A percentile compares a stretch with the other conserved stretches of the same genome.
phyloP scores from a whole-genome alignment of 805 yeast genomes.

The Dipodascopsis uninucleata region DNA sequence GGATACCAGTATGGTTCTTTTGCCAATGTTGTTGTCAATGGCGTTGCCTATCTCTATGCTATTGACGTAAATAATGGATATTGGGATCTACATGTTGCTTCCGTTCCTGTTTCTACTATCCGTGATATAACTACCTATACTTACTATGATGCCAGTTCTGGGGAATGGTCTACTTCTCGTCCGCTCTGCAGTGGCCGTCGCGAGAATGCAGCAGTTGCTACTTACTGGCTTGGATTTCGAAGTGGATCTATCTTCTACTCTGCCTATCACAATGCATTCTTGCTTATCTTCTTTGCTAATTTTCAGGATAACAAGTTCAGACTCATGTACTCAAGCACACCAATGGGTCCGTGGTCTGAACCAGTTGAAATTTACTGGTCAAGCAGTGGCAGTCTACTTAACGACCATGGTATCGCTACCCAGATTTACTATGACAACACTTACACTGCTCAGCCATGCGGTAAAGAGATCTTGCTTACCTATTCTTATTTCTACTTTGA shows the following conservation, averaged over 20 bases:
- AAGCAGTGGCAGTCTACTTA: too few relatives aligned
- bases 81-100: conserved; percentile 14
- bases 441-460: neutral
- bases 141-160: conserved; percentile 14
- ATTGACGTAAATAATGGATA: conserved; percentile 7
- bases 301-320: conserved; percentile 12
- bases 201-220: conserved; percentile 7
- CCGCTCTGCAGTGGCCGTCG: conserved; percentile 9
- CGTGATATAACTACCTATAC: conserved; percentile 6
- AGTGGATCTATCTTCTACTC: too few relatives aligned
- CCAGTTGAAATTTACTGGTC: conserved; percentile 1
- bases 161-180: conserved; percentile 5
- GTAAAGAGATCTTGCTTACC: conserved; percentile 8
- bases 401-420: conserved; percentile 8
- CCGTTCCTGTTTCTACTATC: conserved; percentile 3
- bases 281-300: too few relatives aligned
- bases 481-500: conserved; percentile 10
- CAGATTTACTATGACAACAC: conserved; percentile 1
- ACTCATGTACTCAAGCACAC: conserved; percentile 12
- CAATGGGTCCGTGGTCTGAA: conserved; percentile 16
- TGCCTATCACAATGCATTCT: too few relatives aligned
- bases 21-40: conserved; percentile 16
- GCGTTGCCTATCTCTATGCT: conserved; percentile 13
- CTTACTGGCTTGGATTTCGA: conserved; percentile 1
- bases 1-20: conserved; percentile 14